Conservation (phyloP, 2,329 filamentous ascomycete species). For the Pyricularia grisea region DNA sequence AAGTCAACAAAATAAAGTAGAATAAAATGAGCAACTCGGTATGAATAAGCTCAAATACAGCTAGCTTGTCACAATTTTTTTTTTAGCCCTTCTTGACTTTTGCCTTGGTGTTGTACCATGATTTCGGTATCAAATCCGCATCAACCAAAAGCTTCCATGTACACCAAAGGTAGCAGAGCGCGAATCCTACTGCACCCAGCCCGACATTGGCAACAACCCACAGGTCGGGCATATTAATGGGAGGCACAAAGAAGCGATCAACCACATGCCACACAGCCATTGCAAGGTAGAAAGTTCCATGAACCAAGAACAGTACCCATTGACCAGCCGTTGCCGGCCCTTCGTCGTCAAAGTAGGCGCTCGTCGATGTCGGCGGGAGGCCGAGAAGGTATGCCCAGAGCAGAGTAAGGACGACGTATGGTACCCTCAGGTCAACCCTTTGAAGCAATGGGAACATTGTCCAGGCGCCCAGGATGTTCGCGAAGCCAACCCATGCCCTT, state of each 20-base stretch:
- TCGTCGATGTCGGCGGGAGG: slow-evolving; percentile 67
- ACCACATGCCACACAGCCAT: slow-evolving; percentile 78
- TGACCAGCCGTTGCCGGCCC: slow-evolving; percentile 32
- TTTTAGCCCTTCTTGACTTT: slow-evolving; percentile 22
- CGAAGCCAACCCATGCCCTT: slow-evolving; percentile 91
- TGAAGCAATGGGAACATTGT: slow-evolving; percentile 88
- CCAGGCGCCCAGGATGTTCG: slow-evolving; percentile 82
- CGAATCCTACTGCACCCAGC: slow-evolving; percentile 76
- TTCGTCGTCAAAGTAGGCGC: slow-evolving; percentile 52
- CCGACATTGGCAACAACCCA: slow-evolving; percentile 91
- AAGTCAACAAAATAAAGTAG: neutral
- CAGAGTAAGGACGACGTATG: slow-evolving; percentile 75
- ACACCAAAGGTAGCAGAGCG: slow-evolving; percentile 87
- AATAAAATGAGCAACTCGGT: neutral
- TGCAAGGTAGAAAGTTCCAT: slow-evolving; percentile 63
- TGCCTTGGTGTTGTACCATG: slow-evolving; percentile 16
- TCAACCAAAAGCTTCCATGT: slow-evolving; percentile 56
- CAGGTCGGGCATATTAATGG: slow-evolving; percentile 73
- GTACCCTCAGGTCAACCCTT: slow-evolving; percentile 73
- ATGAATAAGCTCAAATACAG: neutral
- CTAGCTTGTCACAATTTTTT: neutral
- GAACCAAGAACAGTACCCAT: slow-evolving; percentile 57
- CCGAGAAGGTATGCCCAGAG: slow-evolving; percentile 90
- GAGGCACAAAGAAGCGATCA: slow-evolving; percentile 60
- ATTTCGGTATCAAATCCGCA: slow-evolving; percentile 38